Conservation (phyloP, 176 grass and related monocot genomes). For the Carex parvula region DNA sequence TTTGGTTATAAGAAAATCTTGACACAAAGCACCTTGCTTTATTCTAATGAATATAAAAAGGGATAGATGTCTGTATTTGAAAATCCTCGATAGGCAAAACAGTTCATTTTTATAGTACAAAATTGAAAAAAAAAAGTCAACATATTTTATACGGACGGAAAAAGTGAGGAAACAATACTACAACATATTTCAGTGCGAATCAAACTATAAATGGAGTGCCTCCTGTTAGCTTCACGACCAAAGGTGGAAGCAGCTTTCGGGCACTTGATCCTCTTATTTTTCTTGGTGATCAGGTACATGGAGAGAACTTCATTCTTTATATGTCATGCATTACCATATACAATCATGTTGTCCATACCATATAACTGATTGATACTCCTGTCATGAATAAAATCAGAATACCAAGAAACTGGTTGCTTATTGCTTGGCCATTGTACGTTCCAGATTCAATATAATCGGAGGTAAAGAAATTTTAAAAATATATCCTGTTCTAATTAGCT, state of each 20-base stretch:
- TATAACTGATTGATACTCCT: neutral
- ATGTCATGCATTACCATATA: neutral
- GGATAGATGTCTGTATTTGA: no score
- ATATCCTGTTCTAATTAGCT: neutral
- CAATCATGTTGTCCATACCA: neutral
- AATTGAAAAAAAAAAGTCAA: no score
- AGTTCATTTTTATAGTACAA: no score
- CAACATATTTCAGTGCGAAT: neutral
- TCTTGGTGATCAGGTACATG: accelerated
- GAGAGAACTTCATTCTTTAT: neutral
- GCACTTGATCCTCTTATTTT: neutral
- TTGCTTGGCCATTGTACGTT: conserved; percentile 39
- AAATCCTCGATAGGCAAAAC: no score
- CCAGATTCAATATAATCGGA: conserved; percentile 51
- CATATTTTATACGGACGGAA: neutral
- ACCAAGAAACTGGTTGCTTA: neutral
- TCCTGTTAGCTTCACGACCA: conserved; percentile 34
- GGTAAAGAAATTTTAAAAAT: conserved; percentile 28
- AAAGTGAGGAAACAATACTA: neutral
- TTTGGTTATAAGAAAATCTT: no score
- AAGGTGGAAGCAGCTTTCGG: conserved; percentile 37
- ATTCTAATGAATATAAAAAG: no score
- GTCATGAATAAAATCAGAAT: neutral
- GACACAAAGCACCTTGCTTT: no score
- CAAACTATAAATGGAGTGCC: neutral